Evolutionary conservation across 78 protist species (phyloP), one percentile per base, ranked within the genome.

Genomic region (Dictyostelium capitatum): DNA sequence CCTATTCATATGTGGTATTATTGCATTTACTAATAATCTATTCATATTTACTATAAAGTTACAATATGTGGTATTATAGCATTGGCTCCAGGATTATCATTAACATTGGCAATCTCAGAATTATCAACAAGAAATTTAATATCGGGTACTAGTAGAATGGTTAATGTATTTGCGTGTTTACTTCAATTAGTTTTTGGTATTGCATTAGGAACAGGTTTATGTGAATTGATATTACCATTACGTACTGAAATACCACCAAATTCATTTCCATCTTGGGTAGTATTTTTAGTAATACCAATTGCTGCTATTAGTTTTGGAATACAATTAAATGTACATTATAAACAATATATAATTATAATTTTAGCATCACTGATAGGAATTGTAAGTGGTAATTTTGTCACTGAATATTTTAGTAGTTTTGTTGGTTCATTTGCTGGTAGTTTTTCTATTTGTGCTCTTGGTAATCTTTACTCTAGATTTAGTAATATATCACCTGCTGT

Each of bases 1-100:
- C n/a, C n/a, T n/a, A n/a, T n/a, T n/a, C n/a, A 70, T 87, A 1
- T 84, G 82, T 11, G 93, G 93, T 48, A 87, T 87, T 51, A 87
- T 87, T 2, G 83, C 93, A 0, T 47, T 87, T n/a, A n/a, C n/a
- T n/a, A n/a, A n/a, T n/a, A n/a, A n/a, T n/a, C n/a, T n/a, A n/a
- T n/a, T n/a, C n/a, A n/a, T n/a, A n/a, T n/a, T n/a, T n/a, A n/a
- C n/a, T n/a, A n/a, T n/a, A n/a, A n/a, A 32, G 93, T 65, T 1
- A 77, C 84, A 6, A 70, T 87, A 1, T 84, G 82, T 11, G 93
- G 93, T 48, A 87, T 87, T 51, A 87, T 87, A 4, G 83, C 93
- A 0, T 47, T 87, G 53, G 83, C 83, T 19, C 93, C 93, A 8
- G 93, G 93, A 50, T 25, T 87, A 12, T 79, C 84, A 37, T 46